phyloP scores from a whole-genome alignment of 2,329 filamentous ascomycete species.

The Trichophyton mentagrophytes region DNA sequence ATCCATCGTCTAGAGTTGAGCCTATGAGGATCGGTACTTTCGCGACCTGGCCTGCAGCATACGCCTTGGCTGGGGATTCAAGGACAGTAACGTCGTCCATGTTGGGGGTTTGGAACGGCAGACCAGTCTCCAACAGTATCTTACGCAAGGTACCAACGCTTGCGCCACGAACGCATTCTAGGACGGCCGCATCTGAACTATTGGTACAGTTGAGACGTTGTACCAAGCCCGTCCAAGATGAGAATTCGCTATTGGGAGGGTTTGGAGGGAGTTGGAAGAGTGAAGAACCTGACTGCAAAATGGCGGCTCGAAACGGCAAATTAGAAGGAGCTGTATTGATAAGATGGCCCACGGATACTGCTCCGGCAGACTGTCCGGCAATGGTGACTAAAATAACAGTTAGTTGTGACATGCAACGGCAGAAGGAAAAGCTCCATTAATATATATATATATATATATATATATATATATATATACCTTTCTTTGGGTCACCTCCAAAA shows the following conservation, averaged over 20 bases:
- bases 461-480: slow-evolving; percentile 13
- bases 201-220: not conserved
- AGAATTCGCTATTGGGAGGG: not conserved
- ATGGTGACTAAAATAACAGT: slow-evolving; percentile 24
- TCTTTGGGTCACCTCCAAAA: slow-evolving; percentile 42
- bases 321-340: not conserved
- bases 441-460: not conserved
- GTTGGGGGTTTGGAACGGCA: slow-evolving; percentile 20
- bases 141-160: not conserved
- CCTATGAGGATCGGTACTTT: slow-evolving; percentile 25
- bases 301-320: slow-evolving; percentile 1
- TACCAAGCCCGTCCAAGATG: not conserved
- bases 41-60: slow-evolving; percentile 21
- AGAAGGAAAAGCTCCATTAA: slow-evolving; percentile 15
- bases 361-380: slow-evolving; percentile 41
- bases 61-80: slow-evolving; percentile 16
- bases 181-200: not conserved
- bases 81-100: slow-evolving; percentile 24
- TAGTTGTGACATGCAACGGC: not conserved
- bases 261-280: not conserved
- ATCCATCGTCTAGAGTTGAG: not conserved
- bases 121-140: slow-evolving; percentile 18
- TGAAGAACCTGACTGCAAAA: not conserved
- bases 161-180: not conserved
- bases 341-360: slow-evolving; percentile 39